phyloP scores from a whole-genome alignment of 2,329 filamentous ascomycete genomes.

The Zymoseptoria passerinii region DNA sequence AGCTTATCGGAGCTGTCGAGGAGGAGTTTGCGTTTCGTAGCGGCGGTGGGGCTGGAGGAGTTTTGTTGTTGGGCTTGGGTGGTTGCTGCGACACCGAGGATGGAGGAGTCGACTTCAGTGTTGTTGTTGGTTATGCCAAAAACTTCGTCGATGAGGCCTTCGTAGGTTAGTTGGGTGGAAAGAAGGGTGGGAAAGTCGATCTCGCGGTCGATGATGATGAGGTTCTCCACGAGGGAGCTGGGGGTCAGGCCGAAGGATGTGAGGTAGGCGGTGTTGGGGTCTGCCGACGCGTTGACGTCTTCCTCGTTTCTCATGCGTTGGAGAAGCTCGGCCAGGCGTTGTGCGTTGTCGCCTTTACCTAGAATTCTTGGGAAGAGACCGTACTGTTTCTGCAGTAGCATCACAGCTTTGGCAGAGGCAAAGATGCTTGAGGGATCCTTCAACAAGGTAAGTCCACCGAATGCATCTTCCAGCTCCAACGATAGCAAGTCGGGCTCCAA shows the following conservation, averaged over 20 bases:
- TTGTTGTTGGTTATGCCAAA: conserved; percentile 90
- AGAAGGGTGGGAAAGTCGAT: conserved; percentile 88
- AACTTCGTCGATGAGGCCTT: conserved; percentile 88
- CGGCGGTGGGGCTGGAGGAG: conserved; percentile 42
- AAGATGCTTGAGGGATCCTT: conserved; percentile 91
- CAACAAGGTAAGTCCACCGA: conserved; percentile 76
- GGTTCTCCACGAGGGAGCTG: conserved; percentile 77
- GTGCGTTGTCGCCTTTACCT: conserved; percentile 91
- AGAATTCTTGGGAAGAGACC: conserved; percentile 91
- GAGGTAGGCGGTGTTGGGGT: conserved; percentile 36
- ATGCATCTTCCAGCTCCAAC: conserved; percentile 78
- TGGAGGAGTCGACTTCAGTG: conserved; percentile 81
- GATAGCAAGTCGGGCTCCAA: conserved; percentile 87
- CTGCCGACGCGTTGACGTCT: conserved; percentile 43
- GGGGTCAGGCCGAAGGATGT: conserved; percentile 63
- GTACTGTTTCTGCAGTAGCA: conserved; percentile 85
- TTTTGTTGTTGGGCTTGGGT: conserved; percentile 35
- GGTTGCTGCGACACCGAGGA: conserved; percentile 65
- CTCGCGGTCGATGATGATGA: conserved; percentile 92
- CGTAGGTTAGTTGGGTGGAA: conserved; percentile 91
- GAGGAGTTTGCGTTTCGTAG: conserved; percentile 73
- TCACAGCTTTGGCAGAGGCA: conserved; percentile 79
- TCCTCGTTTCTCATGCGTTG: conserved; percentile 90
- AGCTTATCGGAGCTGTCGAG: conserved; percentile 84
- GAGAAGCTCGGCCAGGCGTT: conserved; percentile 76